Percentiles rank a stretch among this genome's conserved stretches.
Conservation (phyloP, 1,139 yeast species). For the Geotrichum bryndzae region DNA sequence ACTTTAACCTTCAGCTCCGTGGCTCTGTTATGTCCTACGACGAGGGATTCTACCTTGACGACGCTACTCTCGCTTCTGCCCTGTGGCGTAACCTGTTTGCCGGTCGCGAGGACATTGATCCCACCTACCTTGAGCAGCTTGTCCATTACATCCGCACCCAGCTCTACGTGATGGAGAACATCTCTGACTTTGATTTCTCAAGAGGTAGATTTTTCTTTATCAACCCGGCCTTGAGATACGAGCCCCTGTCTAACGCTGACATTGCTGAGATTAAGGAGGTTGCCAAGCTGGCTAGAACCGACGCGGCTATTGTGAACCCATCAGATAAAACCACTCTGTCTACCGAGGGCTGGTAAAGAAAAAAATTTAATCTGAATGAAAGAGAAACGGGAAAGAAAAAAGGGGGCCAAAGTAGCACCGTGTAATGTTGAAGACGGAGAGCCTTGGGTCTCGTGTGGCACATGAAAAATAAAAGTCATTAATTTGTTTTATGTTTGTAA, state of each 20-base stretch:
- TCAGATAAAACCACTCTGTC: constrained; percentile 22
- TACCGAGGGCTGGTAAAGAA: constrained; percentile 21
- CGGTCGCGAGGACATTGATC: constrained; percentile 76
- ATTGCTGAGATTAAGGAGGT: constrained; percentile 18
- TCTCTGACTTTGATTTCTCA: constrained; percentile 88
- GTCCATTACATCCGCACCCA: constrained; percentile 87
- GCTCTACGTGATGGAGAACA: constrained; percentile 73
- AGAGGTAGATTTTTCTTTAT: constrained; percentile 82
- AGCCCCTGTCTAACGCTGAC: constrained; percentile 47
- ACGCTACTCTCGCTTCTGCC: constrained; percentile 80
- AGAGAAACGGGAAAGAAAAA: neutral
- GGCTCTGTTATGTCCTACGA: constrained; percentile 90
- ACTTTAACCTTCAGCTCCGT: constrained; percentile 81
- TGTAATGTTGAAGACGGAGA: neutral
- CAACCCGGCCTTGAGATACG: constrained; percentile 76
- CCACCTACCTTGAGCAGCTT: constrained; percentile 77
- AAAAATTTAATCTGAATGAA: neutral
- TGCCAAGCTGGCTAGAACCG: constrained; percentile 19
- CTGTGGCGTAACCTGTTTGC: constrained; percentile 59
- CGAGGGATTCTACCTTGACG: constrained; percentile 81
- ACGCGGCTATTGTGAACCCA: constrained; percentile 15
- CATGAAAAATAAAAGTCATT: neutral
- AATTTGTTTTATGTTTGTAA: neutral
- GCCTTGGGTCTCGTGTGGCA: neutral
- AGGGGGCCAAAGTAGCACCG: neutral